These are phyloP conservation scores for Aspergillus proliferans DNA, from an alignment of 2,329 filamentous ascomycete genomes.

Conservation along the genomic window DNA sequence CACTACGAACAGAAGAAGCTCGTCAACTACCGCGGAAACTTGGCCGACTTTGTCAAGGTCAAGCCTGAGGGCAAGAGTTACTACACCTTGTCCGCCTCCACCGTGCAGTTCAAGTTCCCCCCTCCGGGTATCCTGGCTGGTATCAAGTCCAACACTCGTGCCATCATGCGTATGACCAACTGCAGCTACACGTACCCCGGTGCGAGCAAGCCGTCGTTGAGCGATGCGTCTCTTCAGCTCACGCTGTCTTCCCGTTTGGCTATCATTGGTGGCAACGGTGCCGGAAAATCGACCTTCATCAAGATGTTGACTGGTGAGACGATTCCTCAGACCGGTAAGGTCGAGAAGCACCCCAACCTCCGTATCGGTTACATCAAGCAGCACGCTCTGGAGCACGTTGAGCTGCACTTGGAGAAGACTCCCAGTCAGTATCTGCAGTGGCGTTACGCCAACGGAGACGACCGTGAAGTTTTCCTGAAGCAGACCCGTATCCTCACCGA, in stretches of 20 bases:
- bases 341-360: conserved; percentile 97
- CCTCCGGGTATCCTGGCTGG: conserved; percentile 88
- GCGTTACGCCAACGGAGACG: conserved; percentile 95
- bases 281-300: conserved; percentile 96
- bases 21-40: conserved; percentile 46
- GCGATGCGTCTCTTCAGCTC: conserved; percentile 80
- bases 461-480: conserved; percentile 95
- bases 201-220: conserved; percentile 76
- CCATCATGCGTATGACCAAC: conserved; percentile 91
- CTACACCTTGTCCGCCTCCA: conserved; percentile 85
- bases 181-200: conserved; percentile 93
- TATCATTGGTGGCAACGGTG: conserved; percentile 95
- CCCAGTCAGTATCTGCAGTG: conserved; percentile 98
- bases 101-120: conserved; percentile 96
- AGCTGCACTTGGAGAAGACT: conserved; percentile 99
- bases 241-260: conserved; percentile 86
- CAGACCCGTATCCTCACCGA: conserved; percentile 86
- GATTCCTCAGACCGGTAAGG: conserved; percentile 73
- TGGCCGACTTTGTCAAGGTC: conserved; percentile 68
- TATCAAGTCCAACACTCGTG: conserved; percentile 89
- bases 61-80: conserved; percentile 96
- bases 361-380: conserved; percentile 99
- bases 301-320: conserved; percentile 93
- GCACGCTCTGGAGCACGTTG: conserved; percentile 96
- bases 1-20: conserved; percentile 99